These are phyloP conservation scores for Panicum virgatum DNA, from an alignment of 202 grass and related monocot genomes.

Conservation along the genomic window DNA sequence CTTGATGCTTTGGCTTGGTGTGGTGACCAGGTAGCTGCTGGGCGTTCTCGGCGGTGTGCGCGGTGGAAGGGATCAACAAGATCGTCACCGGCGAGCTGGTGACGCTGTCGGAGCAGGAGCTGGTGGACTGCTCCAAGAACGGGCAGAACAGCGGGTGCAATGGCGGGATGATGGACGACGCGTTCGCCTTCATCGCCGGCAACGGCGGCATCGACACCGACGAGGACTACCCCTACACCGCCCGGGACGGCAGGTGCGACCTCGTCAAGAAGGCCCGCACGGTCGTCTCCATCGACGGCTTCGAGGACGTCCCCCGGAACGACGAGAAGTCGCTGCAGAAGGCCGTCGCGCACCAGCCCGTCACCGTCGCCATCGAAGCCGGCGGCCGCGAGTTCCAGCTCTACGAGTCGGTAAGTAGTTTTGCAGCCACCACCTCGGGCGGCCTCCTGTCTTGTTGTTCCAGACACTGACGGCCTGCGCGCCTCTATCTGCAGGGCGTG, in stretches of 20 bases:
- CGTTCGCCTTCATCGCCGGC: constrained; percentile 51
- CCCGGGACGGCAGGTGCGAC: constrained; percentile 39
- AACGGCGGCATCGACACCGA: constrained; percentile 72
- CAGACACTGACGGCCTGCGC: too few species aligned
- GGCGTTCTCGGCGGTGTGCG: constrained; percentile 42
- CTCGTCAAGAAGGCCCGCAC: constrained; percentile 43
- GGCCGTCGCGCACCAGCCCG: constrained; percentile 71
- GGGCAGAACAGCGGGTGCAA: constrained; percentile 55
- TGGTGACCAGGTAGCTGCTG: constrained; percentile 34
- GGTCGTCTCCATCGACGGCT: constrained; percentile 71
- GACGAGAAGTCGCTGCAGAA: constrained; percentile 69
- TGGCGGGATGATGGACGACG: constrained; percentile 78
- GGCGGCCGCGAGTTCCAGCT: constrained; percentile 75
- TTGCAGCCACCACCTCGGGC: too few species aligned
- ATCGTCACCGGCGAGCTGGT: constrained; percentile 49
- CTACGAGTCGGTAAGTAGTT: constrained; percentile 42
- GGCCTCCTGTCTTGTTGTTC: too few species aligned
- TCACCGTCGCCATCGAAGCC: constrained; percentile 73
- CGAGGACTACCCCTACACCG: constrained; percentile 47
- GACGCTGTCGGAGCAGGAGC: constrained; percentile 69
- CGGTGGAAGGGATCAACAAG: constrained; percentile 49
- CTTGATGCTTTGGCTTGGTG: background rate
- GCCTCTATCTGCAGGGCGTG: constrained; percentile 36
- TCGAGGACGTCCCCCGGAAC: constrained; percentile 59
- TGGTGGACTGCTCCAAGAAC: constrained; percentile 60